These are phyloP conservation scores for Penicillium sp. DNA, from an alignment of 2,329 filamentous ascomycete species.

Conservation along the genomic window DNA sequence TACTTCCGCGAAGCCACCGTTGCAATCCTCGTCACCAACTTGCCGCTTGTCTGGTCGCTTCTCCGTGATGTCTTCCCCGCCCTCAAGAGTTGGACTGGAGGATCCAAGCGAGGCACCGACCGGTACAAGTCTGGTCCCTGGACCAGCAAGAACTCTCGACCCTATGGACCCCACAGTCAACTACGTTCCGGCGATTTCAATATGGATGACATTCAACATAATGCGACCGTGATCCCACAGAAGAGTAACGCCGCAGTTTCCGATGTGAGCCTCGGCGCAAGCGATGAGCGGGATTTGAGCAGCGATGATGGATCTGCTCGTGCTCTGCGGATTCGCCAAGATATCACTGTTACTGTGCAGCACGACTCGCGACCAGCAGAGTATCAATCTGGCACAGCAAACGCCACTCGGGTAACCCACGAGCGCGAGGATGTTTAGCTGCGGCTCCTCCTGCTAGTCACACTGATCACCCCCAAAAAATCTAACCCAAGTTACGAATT, in stretches of 20 bases:
- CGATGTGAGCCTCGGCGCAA: conserved; percentile 32
- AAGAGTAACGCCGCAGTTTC: conserved; percentile 31
- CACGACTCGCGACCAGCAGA: conserved; percentile 21
- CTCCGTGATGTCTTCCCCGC: conserved; percentile 53
- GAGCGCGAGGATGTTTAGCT: conserved; percentile 23
- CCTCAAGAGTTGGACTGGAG: conserved; percentile 46
- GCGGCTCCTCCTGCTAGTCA: neutral
- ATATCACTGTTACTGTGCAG: conserved; percentile 43
- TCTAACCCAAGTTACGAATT: conserved; percentile 16
- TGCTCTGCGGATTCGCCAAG: conserved; percentile 44
- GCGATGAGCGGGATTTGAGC: conserved; percentile 37
- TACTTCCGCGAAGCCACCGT: conserved; percentile 53
- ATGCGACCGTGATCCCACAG: conserved; percentile 31
- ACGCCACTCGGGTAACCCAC: conserved; percentile 12
- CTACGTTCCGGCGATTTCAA: conserved; percentile 34
- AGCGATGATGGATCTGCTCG: conserved; percentile 43
- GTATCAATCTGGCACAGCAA: conserved; percentile 19
- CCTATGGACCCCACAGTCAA: conserved; percentile 36
- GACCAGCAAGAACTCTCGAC: conserved; percentile 35
- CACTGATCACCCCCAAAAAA: neutral
- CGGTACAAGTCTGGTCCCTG: conserved; percentile 40
- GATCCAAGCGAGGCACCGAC: conserved; percentile 39
- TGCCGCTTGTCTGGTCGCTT: conserved; percentile 57
- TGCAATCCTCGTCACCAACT: conserved; percentile 54
- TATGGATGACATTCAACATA: conserved; percentile 37